Base-by-base conservation (phyloP, 2,329 filamentous ascomycete genomes). In the Sclerotinia sclerotiorum region DNA sequence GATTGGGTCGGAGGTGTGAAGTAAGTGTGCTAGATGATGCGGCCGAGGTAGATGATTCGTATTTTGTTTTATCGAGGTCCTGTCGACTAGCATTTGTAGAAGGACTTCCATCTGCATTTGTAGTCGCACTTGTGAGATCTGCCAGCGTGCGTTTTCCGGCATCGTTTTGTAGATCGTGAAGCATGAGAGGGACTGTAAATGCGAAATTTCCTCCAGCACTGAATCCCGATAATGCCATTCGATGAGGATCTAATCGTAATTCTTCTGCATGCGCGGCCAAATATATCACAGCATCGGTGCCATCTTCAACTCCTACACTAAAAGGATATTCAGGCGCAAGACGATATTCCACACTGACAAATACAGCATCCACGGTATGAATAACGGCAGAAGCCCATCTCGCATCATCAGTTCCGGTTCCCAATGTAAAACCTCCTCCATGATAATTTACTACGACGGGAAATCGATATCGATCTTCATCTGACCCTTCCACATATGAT, bases 321-420 rank as follows among this genome's bases (percentile, higher is more conserved):
- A 89, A 90, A 0, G 87, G 87, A 71, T 85, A 81, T 73, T 85
- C 84, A 0, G 89, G 89, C 0, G 88, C 87, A 2, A 90, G 82
- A n/a, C 89, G 84, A 75, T 91, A 91, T 73, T 89, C 87, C 72
- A 90, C 86, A 1, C 84, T 86, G 70, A 90, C 84, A 67, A 89
- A 83, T 29, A 90, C 80, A 39, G 80, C 86, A 65, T 85, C 82
- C 17, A 85, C 79, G 5, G 82, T 79, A 35, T 83, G 78, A 51
- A 84, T 78, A 4, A 88, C 83, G 48, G 82, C 79, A 5, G 83
- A 81, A 7, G 84, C 85, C 81, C 87, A 90, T 54, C 87, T 82
- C 19, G 86, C 84, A 74, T 90, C 88, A 75, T 90, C 86, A 5
- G 85, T 88, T 4, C 84, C 86, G 58, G 82, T 82, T 17, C 88